These are phyloP conservation scores for Schizothecium vesticola DNA, from an alignment of 495 filamentous ascomycete species.

Conservation along the genomic window DNA sequence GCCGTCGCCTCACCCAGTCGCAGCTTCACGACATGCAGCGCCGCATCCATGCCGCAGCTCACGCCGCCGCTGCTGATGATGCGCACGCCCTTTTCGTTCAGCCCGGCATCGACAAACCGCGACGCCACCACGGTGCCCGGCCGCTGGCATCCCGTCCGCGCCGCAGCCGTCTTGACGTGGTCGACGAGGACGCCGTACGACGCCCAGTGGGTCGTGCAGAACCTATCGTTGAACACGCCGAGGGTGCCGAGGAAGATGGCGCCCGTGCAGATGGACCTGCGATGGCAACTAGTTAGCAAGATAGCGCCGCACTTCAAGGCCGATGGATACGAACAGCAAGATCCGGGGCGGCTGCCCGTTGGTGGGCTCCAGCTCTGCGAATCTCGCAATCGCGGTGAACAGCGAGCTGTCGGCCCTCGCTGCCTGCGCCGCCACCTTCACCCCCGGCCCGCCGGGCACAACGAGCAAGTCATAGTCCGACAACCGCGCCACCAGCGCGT, in stretches of 20 bases:
- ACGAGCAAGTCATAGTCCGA: constrained; percentile 8
- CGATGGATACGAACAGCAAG: not conserved
- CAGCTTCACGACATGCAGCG: constrained; percentile 8
- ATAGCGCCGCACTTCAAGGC: not conserved
- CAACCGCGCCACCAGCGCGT: not conserved
- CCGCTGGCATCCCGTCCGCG: not conserved
- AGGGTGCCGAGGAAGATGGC: constrained; percentile 11
- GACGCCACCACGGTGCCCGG: constrained; percentile 8
- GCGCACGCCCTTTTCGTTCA: constrained; percentile 4
- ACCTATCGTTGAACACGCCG: constrained; percentile 9
- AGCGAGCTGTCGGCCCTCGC: not conserved
- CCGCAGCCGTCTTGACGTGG: not conserved
- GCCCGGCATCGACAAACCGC: constrained; percentile 10
- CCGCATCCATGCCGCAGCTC: constrained; percentile 12
- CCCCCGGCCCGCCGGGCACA: constrained; percentile 4
- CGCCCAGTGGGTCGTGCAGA: constrained; percentile 13
- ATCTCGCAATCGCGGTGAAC: not conserved
- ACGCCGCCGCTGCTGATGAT: constrained; percentile 15
- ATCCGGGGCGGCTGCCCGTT: not conserved
- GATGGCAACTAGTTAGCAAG: not conserved
- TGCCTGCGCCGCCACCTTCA: not conserved
- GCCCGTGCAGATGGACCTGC: constrained; percentile 15
- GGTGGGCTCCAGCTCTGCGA: not conserved
- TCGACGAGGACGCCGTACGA: not conserved
- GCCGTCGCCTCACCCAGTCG: constrained; percentile 3